Conservation (phyloP, 495 filamentous ascomycete species). For the Acidomyces sp. region DNA sequence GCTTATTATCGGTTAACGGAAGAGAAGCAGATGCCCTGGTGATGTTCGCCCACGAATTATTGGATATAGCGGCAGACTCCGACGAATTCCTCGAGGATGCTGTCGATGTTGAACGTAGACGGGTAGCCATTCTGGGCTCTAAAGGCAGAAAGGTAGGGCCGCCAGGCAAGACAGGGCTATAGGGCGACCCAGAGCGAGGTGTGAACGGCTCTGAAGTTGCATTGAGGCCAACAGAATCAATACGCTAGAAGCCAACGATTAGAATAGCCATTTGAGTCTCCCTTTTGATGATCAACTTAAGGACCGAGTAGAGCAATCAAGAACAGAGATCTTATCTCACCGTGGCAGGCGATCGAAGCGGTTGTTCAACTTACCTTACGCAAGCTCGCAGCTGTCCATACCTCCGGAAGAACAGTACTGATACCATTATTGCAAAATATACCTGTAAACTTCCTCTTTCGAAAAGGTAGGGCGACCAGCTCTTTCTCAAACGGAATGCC, state of each 20-base stretch:
- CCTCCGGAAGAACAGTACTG: too few species aligned
- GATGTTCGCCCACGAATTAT: not conserved
- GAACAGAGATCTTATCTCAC: slow-evolving; percentile 4
- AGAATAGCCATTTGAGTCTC: too few species aligned
- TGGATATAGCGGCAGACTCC: not conserved
- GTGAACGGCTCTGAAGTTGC: slow-evolving; percentile 7
- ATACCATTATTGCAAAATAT: slow-evolving; percentile 65
- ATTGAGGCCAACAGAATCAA: slow-evolving; percentile 3
- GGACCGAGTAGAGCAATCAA: too few species aligned
- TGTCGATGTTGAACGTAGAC: slow-evolving; percentile 1
- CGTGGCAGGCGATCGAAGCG: too few species aligned
- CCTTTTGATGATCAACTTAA: too few species aligned
- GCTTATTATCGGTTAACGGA: slow-evolving; percentile 2
- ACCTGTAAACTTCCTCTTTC: slow-evolving; percentile 45
- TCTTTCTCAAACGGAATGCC: slow-evolving; percentile 58
- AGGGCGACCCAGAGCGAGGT: slow-evolving; percentile 1
- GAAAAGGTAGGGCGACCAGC: slow-evolving; percentile 43
- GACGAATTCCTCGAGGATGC: not conserved
- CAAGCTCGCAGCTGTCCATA: too few species aligned
- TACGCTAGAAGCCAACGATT: too few species aligned
- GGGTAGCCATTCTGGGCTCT: not conserved
- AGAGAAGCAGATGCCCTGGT: not conserved
- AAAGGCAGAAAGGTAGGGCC: not conserved
- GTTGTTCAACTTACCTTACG: too few species aligned
- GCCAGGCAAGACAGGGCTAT: not conserved